Conservation (phyloP, 2,329 filamentous ascomycete genomes). For the Rasamsonia emersonii region DNA sequence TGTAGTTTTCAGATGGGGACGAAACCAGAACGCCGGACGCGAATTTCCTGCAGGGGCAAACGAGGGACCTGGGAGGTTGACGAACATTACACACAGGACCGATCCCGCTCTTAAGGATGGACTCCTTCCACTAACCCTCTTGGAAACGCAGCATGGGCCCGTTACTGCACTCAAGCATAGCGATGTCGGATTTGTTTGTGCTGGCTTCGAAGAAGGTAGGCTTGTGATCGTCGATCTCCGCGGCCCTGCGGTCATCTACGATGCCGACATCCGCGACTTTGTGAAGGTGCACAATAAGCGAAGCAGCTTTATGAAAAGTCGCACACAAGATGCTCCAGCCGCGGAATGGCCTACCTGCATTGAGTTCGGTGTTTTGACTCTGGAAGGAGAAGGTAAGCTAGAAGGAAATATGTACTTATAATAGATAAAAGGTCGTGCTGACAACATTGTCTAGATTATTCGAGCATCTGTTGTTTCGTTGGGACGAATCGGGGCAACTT, state of each 20-base stretch:
- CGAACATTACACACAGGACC: conserved; percentile 62
- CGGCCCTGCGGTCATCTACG: conserved; percentile 76
- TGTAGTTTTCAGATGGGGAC: conserved; percentile 79
- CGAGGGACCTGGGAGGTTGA: conserved; percentile 60
- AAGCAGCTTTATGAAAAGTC: conserved; percentile 57
- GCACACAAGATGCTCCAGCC: conserved; percentile 39
- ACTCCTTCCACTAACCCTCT: conserved; percentile 67
- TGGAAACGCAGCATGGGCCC: conserved; percentile 74
- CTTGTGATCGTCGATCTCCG: conserved; percentile 79
- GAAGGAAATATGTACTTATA: neutral
- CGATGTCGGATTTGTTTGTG: conserved; percentile 86
- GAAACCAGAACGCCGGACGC: conserved; percentile 62
- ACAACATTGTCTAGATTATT: conserved; percentile 55
- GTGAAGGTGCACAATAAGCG: conserved; percentile 63
- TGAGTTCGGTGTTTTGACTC: conserved; percentile 86
- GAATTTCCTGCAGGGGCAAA: conserved; percentile 47
- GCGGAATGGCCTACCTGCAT: conserved; percentile 71
- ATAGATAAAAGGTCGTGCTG: conserved; percentile 11
- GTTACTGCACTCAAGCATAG: conserved; percentile 74
- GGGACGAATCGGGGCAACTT: conserved; percentile 80
- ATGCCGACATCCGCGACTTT: conserved; percentile 63
- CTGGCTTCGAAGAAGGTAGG: conserved; percentile 74
- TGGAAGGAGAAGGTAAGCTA: conserved; percentile 69
- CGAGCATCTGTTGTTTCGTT: conserved; percentile 85
- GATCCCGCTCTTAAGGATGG: conserved; percentile 71